A percentile compares a stretch with the other conserved stretches of the same genome.
phyloP scores from a whole-genome alignment of 192 early-diverging fungal genomes.

The Dispira simplex region DNA sequence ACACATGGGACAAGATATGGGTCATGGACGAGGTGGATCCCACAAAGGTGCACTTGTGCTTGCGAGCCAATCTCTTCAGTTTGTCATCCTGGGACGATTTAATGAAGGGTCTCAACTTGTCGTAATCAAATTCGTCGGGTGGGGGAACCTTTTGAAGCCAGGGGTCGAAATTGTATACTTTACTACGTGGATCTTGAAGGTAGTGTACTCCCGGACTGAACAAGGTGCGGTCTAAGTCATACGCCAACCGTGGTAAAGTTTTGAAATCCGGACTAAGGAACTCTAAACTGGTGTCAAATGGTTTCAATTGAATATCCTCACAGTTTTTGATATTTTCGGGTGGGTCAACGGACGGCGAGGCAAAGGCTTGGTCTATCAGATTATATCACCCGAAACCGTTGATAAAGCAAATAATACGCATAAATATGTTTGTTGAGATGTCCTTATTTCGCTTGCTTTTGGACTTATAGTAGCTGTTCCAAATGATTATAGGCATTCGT shows the following conservation, averaged over 20 bases:
- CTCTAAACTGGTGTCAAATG: neutral
- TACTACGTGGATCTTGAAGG: constrained; percentile 58
- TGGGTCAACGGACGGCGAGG: no score
- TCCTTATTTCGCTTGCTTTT: no score
- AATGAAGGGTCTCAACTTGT: constrained; percentile 59
- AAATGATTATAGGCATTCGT: no score
- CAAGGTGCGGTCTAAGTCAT: constrained; percentile 26
- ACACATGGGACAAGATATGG: constrained; percentile 54
- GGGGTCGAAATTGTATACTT: constrained; percentile 65
- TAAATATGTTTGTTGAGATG: no score
- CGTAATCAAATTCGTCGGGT: constrained; percentile 66
- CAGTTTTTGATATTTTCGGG: no score
- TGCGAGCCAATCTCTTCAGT: constrained; percentile 33
- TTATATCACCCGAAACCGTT: no score
- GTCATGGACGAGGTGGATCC: constrained; percentile 89
- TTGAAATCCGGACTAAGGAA: neutral
- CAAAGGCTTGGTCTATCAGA: no score
- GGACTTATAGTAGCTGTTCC: no score
- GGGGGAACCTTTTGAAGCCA: constrained; percentile 66
- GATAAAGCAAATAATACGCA: no score
- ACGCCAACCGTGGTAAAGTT: constrained; percentile 21
- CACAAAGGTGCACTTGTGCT: constrained; percentile 33
- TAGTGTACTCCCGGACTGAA: constrained; percentile 67
- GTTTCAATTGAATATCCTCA: neutral
- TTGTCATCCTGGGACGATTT: constrained; percentile 58